A percentile compares a stretch with the other conserved stretches of the same genome.
These are phyloP conservation scores for Eutreptiella sp. DNA, from an alignment of 208 protist species.

Conservation along the genomic window DNA sequence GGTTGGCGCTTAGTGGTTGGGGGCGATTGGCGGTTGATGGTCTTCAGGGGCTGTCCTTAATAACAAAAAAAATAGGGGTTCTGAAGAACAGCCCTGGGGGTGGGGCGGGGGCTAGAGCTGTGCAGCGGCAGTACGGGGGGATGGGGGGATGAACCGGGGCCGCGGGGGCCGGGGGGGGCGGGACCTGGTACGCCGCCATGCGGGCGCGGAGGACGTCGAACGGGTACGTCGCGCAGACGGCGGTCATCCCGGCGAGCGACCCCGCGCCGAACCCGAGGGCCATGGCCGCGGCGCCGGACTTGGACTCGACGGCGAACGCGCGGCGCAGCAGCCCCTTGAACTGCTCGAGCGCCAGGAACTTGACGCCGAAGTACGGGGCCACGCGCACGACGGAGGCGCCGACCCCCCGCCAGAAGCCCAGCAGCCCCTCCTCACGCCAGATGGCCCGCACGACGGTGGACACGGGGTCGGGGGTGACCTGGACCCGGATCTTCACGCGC, in stretches of 20 bases:
- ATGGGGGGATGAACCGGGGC: too few species aligned
- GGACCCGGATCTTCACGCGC: constrained; percentile 39
- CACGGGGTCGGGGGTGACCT: constrained; percentile 16
- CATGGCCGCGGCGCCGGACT: too few species aligned
- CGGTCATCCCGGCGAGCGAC: background rate
- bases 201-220: constrained; percentile 20
- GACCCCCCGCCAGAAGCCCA: constrained; percentile 31
- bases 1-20: too few species aligned
- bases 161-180: background rate
- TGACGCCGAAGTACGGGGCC: constrained; percentile 32
- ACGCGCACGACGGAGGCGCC: constrained; percentile 22
- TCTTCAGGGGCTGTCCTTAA: too few species aligned
- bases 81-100: too few species aligned
- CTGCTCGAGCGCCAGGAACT: constrained; percentile 25
- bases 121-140: too few species aligned
- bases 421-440: constrained; percentile 13
- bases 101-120: too few species aligned
- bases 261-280: background rate
- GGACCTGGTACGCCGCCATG: constrained; percentile 9
- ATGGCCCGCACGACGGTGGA: constrained; percentile 2
- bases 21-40: too few species aligned
- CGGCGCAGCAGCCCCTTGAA: constrained; percentile 11
- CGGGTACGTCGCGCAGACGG: constrained; percentile 18
- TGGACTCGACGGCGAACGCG: background rate
- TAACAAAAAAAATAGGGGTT: too few species aligned